Conservation (phyloP, 75 land plant species). For the Sequoiadendron giganteum region DNA sequence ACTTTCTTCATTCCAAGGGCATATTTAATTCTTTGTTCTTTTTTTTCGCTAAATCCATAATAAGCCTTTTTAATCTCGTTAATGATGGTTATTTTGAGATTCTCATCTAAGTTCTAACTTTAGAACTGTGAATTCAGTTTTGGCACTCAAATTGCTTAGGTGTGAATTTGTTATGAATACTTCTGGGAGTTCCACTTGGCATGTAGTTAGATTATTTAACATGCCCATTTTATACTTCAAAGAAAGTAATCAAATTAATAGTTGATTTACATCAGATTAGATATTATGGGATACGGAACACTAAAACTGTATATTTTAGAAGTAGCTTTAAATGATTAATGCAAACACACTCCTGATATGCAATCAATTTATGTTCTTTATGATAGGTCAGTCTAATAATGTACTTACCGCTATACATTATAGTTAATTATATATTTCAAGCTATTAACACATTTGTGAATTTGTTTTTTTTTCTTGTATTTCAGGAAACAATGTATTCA, state of each 20-base stretch:
- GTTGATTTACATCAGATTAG: background rate
- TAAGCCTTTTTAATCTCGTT: no score
- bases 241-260: background rate
- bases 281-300: background rate
- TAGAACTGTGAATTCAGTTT: background rate
- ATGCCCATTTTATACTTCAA: background rate
- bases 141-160: background rate
- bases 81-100: no score
- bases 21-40: no score
- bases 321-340: background rate
- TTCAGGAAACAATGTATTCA: slow-evolving; percentile 91
- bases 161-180: background rate
- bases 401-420: no score
- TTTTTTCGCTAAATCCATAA: no score
- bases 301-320: background rate
- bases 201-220: background rate
- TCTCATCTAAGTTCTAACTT: background rate
- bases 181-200: background rate
- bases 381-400: no score
- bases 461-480: background rate
- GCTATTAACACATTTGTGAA: background rate
- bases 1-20: no score
- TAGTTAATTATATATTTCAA: background rate
- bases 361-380: no score
- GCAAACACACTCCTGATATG: background rate